Evolutionary conservation across 257 asterid species (phyloP), one percentile per base, ranked within the genome.

Genomic region (Schizonepeta tenuifolia): DNA sequence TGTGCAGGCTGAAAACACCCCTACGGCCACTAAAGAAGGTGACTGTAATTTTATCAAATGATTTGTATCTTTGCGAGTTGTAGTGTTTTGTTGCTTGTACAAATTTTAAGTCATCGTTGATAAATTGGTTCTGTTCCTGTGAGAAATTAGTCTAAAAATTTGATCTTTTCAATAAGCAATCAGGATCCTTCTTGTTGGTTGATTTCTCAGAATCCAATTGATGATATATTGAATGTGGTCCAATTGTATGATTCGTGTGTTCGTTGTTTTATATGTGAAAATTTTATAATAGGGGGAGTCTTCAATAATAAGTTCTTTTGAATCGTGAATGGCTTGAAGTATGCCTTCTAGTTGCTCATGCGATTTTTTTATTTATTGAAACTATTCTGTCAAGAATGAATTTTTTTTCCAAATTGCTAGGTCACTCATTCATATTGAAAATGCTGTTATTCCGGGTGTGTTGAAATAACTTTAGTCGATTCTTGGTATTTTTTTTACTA

Each of bases 1-100:
- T 55, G 38, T 82, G 47, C 84, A 85, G 89, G 87, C 75, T 59
- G 78, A 62, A 3, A 86, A 83, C 71, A 65, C 77, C 71, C 83
- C 89, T 70, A 68, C 73, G 22, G 82, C 44, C 26, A 44, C 79
- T 46, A 77, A 65, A 70, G 83, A 79, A 28, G 90, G 88, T 86
- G 53, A 71, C 81, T 26, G 50, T 35, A 9, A 43, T 49, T 20
- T 65, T 15, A 58, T 13, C 13, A 56, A n/a, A 0, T 43, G 40
- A 47, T 64, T 62, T 63, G 0, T 8, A 1, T 13, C 49, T 62
- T 51, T 22, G 35, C 20, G 26, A 9, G 17, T 38, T 9, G 4
- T 44, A 61, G 43, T 46, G 7, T 7, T 2, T 14, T 11, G 5
- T 9, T 51, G 36, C 58, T 56, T 6, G 60, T 51, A 43, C 38